Conservation (phyloP, 225 moss, liverwort and hornwort species). For the Marchantia polymorpha region DNA sequence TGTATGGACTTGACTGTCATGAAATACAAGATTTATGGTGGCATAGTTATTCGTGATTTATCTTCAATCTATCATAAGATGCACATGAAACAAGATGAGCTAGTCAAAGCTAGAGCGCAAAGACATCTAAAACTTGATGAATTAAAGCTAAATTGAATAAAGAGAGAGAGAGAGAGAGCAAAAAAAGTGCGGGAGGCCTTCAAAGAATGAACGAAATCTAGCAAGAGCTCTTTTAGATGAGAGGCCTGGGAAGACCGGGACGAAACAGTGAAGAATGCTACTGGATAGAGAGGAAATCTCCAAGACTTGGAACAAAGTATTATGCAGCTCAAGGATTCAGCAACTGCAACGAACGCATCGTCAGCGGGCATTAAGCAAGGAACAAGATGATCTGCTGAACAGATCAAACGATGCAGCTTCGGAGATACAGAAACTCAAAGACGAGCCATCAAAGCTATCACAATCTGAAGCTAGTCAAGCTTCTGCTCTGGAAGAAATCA, state of each 20-base stretch:
- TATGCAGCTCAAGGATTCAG: background rate
- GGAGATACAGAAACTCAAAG: conserved; percentile 7
- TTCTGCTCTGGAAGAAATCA: conserved; percentile 1
- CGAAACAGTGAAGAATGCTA: conserved; percentile 11
- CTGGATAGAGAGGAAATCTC: background rate
- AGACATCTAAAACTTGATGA: no score
- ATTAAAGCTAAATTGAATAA: no score
- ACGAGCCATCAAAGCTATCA: conserved; percentile 3
- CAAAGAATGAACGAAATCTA: conserved; percentile 4
- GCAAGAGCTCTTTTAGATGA: background rate
- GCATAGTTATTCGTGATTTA: no score
- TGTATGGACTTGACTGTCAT: no score
- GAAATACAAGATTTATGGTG: no score
- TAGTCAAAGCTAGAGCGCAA: no score
- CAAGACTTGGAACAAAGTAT: conserved; percentile 17
- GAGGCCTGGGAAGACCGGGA: conserved; percentile 14
- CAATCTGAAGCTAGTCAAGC: conserved; percentile 5
- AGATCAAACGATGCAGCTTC: background rate
- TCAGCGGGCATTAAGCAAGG: background rate
- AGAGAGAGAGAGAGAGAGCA: no score
- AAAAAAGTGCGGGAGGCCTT: background rate
- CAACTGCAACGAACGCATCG: background rate
- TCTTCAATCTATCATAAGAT: no score
- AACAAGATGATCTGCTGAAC: conserved; percentile 19
- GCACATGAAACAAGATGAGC: no score